These are phyloP conservation scores for Eremothecium gossypii DNA, from an alignment of 1,139 yeast species.

Conservation along the genomic window DNA sequence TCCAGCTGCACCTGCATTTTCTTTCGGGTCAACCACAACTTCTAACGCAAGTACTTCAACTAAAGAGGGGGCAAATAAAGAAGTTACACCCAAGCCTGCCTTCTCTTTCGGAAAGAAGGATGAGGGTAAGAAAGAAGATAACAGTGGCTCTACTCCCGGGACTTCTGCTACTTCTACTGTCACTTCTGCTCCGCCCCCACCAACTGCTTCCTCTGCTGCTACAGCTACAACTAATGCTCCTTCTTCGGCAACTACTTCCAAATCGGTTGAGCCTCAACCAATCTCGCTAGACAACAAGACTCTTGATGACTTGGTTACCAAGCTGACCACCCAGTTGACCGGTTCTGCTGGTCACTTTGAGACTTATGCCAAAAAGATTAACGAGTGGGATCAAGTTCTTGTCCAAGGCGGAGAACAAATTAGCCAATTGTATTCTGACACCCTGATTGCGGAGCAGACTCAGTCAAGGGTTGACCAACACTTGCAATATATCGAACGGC, in stretches of 20 bases:
- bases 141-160: constrained; percentile 8
- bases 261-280: constrained; percentile 54
- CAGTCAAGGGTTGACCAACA: constrained; percentile 85
- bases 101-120: constrained; percentile 10
- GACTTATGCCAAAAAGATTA: constrained; percentile 64
- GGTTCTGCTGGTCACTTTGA: constrained; percentile 67
- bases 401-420: constrained; percentile 84
- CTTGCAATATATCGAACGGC: constrained; percentile 74
- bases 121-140: constrained; percentile 16
- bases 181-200: constrained; percentile 10
- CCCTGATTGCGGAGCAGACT: constrained; percentile 73
- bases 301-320: constrained; percentile 81
- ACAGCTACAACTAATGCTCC: constrained; percentile 13
- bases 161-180: constrained; percentile 26
- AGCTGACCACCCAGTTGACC: constrained; percentile 85
- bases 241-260: constrained; percentile 25
- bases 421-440: constrained; percentile 65
- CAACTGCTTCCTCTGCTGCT: constrained; percentile 20
- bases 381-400: constrained; percentile 76
- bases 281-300: constrained; percentile 84
- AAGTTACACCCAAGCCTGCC: too few species aligned
- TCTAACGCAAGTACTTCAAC: too few species aligned
- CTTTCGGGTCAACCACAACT: too few species aligned
- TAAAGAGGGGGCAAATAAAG: too few species aligned
- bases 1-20: too few species aligned